Conservation (phyloP, 306 rosid genomes). For the Nissolia schottii region DNA sequence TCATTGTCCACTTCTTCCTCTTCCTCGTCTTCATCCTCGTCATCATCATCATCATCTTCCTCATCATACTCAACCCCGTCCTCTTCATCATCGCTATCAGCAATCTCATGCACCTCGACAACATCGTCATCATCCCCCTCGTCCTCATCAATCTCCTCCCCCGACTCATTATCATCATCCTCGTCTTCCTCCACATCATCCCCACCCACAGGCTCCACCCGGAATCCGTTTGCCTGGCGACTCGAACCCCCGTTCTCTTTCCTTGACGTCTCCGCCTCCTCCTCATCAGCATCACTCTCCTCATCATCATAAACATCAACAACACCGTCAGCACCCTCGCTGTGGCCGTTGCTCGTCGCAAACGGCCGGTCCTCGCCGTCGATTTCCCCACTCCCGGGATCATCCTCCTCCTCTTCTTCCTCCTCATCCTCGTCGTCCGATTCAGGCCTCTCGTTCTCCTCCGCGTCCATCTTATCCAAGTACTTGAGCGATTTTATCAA, state of each 20-base stretch:
- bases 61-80: slow-evolving; percentile 66
- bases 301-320: slow-evolving; percentile 85
- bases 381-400: slow-evolving; percentile 86
- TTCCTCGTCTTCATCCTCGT: slow-evolving; percentile 59
- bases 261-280: slow-evolving; percentile 59
- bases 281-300: slow-evolving; percentile 90
- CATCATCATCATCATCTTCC: slow-evolving; percentile 68
- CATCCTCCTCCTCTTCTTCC: slow-evolving; percentile 53
- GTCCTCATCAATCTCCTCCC: slow-evolving; percentile 83
- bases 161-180: slow-evolving; percentile 64
- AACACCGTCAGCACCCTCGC: slow-evolving; percentile 65
- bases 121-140: slow-evolving; percentile 80
- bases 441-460: slow-evolving; percentile 87
- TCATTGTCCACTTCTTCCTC: slow-evolving; percentile 86
- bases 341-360: slow-evolving; percentile 59
- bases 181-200: slow-evolving; percentile 42
- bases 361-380: slow-evolving; percentile 65
- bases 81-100: slow-evolving; percentile 66
- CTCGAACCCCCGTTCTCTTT: slow-evolving; percentile 47
- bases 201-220: slow-evolving; percentile 48
- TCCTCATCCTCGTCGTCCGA: slow-evolving; percentile 80
- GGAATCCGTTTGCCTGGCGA: slow-evolving; percentile 61
- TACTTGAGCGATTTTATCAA: slow-evolving; percentile 76
- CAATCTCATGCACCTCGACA: slow-evolving; percentile 78
- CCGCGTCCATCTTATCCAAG: slow-evolving; percentile 94